Conservation (phyloP, 768 basidiomycete species). For the Tephrocybe sp. region DNA sequence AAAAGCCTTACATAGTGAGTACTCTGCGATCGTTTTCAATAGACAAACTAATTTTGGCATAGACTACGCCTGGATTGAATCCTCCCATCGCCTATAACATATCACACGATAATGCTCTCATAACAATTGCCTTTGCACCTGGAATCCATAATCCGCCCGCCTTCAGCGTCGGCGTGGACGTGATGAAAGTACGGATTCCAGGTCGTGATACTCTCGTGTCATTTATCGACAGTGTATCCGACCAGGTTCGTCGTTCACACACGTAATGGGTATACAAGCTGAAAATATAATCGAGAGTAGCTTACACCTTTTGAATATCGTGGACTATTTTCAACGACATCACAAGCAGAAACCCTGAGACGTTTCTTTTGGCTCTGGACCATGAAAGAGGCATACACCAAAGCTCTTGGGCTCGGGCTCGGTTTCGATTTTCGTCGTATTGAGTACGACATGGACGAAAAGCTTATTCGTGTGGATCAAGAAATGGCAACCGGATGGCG, state of each 20-base stretch:
- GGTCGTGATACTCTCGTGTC: slow-evolving; percentile 52
- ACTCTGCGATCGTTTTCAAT: not conserved
- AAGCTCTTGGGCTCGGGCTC: slow-evolving; percentile 80
- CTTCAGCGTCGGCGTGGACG: slow-evolving; percentile 72
- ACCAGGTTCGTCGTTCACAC: slow-evolving; percentile 53
- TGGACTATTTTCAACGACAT: slow-evolving; percentile 37
- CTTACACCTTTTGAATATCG: slow-evolving; percentile 43
- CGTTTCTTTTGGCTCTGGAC: slow-evolving; percentile 87
- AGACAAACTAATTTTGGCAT: not conserved
- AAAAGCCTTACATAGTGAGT: slow-evolving; percentile 79
- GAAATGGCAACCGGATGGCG: slow-evolving; percentile 59
- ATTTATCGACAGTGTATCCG: slow-evolving; percentile 64
- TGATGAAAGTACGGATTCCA: slow-evolving; percentile 77
- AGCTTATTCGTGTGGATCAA: slow-evolving; percentile 61
- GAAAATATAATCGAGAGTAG: slow-evolving; percentile 30
- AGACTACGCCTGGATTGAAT: slow-evolving; percentile 45
- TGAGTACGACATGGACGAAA: slow-evolving; percentile 59
- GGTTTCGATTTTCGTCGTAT: slow-evolving; percentile 81
- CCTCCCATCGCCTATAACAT: slow-evolving; percentile 78
- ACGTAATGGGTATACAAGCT: no score
- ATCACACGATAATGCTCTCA: slow-evolving; percentile 73
- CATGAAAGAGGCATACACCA: slow-evolving; percentile 89
- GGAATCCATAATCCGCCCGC: slow-evolving; percentile 45
- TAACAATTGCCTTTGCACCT: slow-evolving; percentile 66
- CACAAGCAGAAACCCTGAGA: slow-evolving; percentile 52